Evolutionary conservation across 257 asterid genomes (phyloP), one percentile per base, ranked within the genome.

Genomic region (Galeopsis tetrahit): DNA sequence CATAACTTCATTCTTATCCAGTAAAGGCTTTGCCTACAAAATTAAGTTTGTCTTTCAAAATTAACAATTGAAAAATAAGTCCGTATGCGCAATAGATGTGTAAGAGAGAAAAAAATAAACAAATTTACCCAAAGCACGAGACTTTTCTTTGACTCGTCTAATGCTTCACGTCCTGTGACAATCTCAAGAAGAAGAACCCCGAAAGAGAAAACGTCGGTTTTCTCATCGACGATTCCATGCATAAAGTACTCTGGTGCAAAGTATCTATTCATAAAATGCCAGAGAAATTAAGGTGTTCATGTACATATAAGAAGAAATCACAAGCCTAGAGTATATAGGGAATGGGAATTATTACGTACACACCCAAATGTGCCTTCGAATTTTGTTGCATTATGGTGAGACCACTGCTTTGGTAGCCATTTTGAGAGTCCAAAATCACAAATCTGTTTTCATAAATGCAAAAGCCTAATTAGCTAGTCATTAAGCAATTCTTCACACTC

Each of bases 361-460:
- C 60, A 89, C 96, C 96, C 96, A 72, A 89, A 85, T 61, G 96
- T 89, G 84, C 96, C 96, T 85, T 89, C 96, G 53, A 84, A 89
- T 63, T 82, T 85, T 2, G 87, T 77, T 56, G 86, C 85, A 70
- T 80, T 84, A 72, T 75, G 85, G 76, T 87, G 94, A 36, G 91
- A 82, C 89, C 85, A 84, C 53, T 89, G 87, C 43, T 84, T 82
- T 6, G 96, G 96, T 43, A 89, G 79, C 96, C 96, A 89, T 73
- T 89, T 89, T n/a, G 96, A 86, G 4, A 89, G 87, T 60, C 96
- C 93, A 75, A 89, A 89, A 82, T 89, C 96, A 73, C 96, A 89
- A 9, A 89, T 89, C 96, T 89, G 67, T 39, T 15, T 21, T 9
- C 28, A 71, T 28, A 6, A 44, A 21, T 46, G 17, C 75, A 71